Percentiles rank a stretch among this genome's conserved stretches.
Conservation (phyloP, 1,284 basidiomycete species). For the Ganoderma leucocontextum region DNA sequence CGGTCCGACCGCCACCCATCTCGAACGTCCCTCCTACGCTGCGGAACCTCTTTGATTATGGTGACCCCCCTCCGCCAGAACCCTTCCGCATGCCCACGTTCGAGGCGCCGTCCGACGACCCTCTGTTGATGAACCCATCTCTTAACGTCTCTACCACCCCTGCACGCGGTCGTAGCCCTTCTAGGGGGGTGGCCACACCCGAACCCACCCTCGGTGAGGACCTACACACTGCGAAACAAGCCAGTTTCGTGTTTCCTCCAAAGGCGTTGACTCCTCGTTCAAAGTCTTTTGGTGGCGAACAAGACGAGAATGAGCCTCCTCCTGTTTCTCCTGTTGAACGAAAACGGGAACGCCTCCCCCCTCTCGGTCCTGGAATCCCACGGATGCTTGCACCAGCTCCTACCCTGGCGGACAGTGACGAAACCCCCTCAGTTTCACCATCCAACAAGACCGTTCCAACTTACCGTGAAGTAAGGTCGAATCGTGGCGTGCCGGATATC, state of each 20-base stretch:
- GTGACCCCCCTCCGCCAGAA: conserved; percentile 46
- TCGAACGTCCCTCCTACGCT: conserved; percentile 73
- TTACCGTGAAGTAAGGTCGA: conserved; percentile 51
- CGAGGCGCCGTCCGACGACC: conserved; percentile 29
- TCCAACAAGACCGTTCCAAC: conserved; percentile 29
- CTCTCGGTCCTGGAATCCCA: conserved; percentile 43
- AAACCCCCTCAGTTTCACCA: not conserved
- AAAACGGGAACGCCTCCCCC: conserved; percentile 37
- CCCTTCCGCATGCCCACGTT: conserved; percentile 52
- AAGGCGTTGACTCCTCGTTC: conserved; percentile 44
- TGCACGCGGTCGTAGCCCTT: conserved; percentile 36
- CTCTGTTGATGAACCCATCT: conserved; percentile 37
- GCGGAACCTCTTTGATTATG: conserved; percentile 73
- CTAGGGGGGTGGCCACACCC: conserved; percentile 29
- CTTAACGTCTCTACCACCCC: conserved; percentile 41
- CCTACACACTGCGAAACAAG: conserved; percentile 54
- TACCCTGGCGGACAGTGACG: conserved; percentile 14
- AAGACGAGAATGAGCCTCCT: conserved; percentile 37
- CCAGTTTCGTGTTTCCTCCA: conserved; percentile 64
- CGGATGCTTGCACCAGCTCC: conserved; percentile 23
- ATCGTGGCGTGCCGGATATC: conserved; percentile 49
- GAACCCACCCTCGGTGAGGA: conserved; percentile 45
- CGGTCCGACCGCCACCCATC: conserved; percentile 54
- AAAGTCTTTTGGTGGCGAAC: conserved; percentile 38
- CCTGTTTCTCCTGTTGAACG: conserved; percentile 26